Evolutionary conservation across 805 yeast genomes (phyloP).

Genomic region (Teunomyces aglyptinius): DNA sequence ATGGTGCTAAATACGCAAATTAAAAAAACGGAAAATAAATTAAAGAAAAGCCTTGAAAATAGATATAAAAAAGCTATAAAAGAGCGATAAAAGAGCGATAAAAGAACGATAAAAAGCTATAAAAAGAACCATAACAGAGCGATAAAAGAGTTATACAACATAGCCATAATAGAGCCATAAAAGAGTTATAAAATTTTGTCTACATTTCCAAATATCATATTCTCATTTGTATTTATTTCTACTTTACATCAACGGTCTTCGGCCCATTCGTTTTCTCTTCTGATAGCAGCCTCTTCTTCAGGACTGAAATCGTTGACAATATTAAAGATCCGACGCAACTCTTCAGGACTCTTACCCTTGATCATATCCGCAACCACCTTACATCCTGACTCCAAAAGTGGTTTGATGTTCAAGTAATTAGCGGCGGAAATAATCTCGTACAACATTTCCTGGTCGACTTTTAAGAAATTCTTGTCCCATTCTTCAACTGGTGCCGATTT

Average conservation of each 20-base stretch:
- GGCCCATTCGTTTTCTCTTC: constrained; percentile 89
- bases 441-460: constrained; percentile 89
- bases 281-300: constrained; percentile 84
- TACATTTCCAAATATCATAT: neutral
- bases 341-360: constrained; percentile 76
- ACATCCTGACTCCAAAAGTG: constrained; percentile 74
- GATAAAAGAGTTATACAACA: no score
- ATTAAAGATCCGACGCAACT: constrained; percentile 74
- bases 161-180: no score
- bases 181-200: neutral
- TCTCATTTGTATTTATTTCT: neutral
- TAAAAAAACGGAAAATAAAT: neutral
- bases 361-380: constrained; percentile 84
- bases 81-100: neutral
- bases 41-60: neutral
- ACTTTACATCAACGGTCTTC: constrained; percentile 59
- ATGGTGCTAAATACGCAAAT: no score
- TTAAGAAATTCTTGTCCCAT: constrained; percentile 93
- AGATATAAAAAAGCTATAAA: neutral
- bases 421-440: constrained; percentile 82
- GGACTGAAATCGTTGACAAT: constrained; percentile 82
- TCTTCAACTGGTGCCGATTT: constrained; percentile 90
- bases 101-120: no score
- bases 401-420: constrained; percentile 72
- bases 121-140: no score